Conservation (phyloP, 2,329 filamentous ascomycete species). For the Xylaria sp. region DNA sequence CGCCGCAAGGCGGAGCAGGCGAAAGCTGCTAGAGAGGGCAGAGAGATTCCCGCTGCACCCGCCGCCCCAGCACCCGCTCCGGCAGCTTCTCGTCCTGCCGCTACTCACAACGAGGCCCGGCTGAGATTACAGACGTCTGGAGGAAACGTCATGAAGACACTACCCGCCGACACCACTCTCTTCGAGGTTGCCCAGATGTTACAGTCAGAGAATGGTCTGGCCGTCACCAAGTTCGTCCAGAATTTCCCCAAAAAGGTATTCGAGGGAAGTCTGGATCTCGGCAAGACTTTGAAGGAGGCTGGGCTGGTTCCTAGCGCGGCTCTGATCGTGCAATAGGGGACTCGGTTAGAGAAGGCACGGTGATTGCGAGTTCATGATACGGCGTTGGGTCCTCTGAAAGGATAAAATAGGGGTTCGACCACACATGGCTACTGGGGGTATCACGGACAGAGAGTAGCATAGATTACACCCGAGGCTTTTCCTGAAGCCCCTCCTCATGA, state of each 20-base stretch:
- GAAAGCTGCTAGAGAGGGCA: conserved; percentile 85
- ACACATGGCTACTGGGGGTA: not conserved
- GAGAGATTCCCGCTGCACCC: conserved; percentile 44
- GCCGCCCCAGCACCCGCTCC: conserved; percentile 49
- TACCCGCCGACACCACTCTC: conserved; percentile 85
- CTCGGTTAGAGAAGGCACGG: not conserved
- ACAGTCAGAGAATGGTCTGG: conserved; percentile 67
- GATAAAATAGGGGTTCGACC: conserved; percentile 3
- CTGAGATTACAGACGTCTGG: conserved; percentile 76
- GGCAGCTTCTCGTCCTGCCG: conserved; percentile 58
- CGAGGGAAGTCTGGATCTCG: conserved; percentile 70
- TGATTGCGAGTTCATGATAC: conserved; percentile 24
- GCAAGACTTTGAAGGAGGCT: conserved; percentile 89
- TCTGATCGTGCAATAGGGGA: conserved; percentile 68
- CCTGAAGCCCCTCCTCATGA: not conserved
- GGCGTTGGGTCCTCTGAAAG: conserved; percentile 21
- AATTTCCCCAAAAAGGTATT: conserved; percentile 89
- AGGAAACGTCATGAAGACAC: conserved; percentile 83
- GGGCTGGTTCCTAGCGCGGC: conserved; percentile 90
- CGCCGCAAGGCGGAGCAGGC: conserved; percentile 82
- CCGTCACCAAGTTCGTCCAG: conserved; percentile 77
- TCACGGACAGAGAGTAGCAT: not conserved
- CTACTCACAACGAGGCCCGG: conserved; percentile 77
- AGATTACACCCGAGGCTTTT: not conserved
- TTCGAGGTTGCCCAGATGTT: conserved; percentile 87